Percentiles rank a stretch among this genome's conserved stretches.
phyloP scores from a whole-genome alignment of 2,329 filamentous ascomycete species.

The Pyrenochaeta sp. region DNA sequence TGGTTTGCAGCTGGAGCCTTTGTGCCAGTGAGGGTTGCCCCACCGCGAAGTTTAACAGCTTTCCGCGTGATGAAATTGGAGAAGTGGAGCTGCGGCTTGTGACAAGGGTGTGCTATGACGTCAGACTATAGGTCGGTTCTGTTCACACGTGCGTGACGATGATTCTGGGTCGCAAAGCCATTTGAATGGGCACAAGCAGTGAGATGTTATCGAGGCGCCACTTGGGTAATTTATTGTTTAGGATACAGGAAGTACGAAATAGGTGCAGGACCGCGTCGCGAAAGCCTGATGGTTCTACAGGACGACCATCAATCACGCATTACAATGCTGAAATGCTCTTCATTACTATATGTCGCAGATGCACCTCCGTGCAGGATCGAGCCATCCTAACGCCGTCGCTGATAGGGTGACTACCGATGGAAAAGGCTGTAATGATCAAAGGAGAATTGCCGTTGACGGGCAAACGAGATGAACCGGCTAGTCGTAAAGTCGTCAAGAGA shows the following conservation, averaged over 20 bases:
- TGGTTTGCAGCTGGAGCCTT: slow-evolving; percentile 1
- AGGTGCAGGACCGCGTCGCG: neutral
- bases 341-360: neutral
- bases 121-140: neutral
- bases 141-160: too few species aligned
- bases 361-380: neutral
- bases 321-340: neutral
- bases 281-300: neutral
- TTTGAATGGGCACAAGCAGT: too few species aligned
- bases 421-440: neutral
- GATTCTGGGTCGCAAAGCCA: too few species aligned
- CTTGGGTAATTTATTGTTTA: neutral
- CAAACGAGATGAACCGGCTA: slow-evolving; percentile 17
- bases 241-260: neutral
- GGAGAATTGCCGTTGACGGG: too few species aligned
- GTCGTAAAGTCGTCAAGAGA: slow-evolving; percentile 34
- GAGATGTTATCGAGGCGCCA: too few species aligned
- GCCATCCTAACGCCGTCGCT: neutral
- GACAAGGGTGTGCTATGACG: slow-evolving; percentile 10
- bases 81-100: slow-evolving; percentile 13
- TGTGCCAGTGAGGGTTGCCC: slow-evolving; percentile 16
- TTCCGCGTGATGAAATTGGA: slow-evolving; percentile 16
- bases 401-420: neutral
- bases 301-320: neutral
- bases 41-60: slow-evolving; percentile 17